A percentile compares a stretch with the other conserved stretches of the same genome.
These are phyloP conservation scores for Fusarium sp. DNA, from an alignment of 2,329 filamentous ascomycete genomes.

Conservation along the genomic window DNA sequence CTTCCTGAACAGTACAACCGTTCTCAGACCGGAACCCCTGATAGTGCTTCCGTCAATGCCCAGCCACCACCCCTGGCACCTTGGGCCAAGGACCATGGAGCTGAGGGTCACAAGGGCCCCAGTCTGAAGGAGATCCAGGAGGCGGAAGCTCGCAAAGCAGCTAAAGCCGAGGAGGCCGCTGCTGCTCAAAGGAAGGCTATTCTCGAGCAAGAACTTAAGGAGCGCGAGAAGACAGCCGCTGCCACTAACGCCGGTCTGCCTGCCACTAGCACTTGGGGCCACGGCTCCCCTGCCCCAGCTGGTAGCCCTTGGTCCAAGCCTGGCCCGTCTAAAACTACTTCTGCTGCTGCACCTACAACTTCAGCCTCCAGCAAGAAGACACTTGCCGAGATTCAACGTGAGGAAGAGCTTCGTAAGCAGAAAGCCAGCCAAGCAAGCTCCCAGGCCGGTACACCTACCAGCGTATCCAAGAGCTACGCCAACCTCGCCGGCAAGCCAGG, in stretches of 20 bases:
- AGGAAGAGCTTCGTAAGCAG: slow-evolving; percentile 86
- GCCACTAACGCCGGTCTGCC: slow-evolving; percentile 74
- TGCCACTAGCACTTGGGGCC: slow-evolving; percentile 90
- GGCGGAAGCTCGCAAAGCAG: slow-evolving; percentile 91
- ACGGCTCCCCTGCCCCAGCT: slow-evolving; percentile 76
- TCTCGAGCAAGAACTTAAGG: slow-evolving; percentile 80
- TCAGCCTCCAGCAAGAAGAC: slow-evolving; percentile 78
- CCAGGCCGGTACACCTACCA: slow-evolving; percentile 61
- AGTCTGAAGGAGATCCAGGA: slow-evolving; percentile 98
- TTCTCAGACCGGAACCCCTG: slow-evolving; percentile 84
- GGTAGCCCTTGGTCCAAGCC: slow-evolving; percentile 77
- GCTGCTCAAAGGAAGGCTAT: slow-evolving; percentile 80
- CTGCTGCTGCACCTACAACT: slow-evolving; percentile 39
- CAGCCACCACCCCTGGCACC: slow-evolving; percentile 83
- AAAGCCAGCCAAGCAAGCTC: slow-evolving; percentile 68
- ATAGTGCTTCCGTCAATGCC: slow-evolving; percentile 55
- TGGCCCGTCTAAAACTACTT: slow-evolving; percentile 57
- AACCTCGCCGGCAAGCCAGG: slow-evolving; percentile 86
- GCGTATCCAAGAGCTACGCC: slow-evolving; percentile 87
- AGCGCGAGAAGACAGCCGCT: slow-evolving; percentile 69
- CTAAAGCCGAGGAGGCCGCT: slow-evolving; percentile 85
- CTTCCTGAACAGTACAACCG: slow-evolving; percentile 79
- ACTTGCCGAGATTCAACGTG: slow-evolving; percentile 93
- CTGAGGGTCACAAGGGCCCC: slow-evolving; percentile 80
- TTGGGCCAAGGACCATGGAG: slow-evolving; percentile 89